A percentile compares a stretch with the other conserved stretches of the same genome.
Conservation (phyloP, 495 filamentous ascomycete species). For the Friedmanniomyces simplex region DNA sequence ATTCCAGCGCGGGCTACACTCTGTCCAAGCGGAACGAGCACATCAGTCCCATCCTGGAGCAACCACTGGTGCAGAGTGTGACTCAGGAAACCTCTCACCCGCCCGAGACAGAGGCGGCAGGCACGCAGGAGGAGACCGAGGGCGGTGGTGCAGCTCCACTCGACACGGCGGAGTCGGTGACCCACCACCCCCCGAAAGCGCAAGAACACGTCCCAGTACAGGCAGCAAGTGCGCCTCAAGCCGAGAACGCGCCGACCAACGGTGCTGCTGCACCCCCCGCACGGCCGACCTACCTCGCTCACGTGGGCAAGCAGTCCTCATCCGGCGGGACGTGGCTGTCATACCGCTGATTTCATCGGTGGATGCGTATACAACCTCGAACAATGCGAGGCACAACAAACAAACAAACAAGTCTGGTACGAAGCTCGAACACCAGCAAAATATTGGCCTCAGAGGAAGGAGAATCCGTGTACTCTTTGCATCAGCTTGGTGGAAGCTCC, state of each 20-base stretch:
- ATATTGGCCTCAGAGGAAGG: too few species aligned
- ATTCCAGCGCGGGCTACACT: background rate
- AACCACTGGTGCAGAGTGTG: background rate
- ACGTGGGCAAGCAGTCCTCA: background rate
- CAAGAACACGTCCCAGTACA: background rate
- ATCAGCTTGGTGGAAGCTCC: too few species aligned
- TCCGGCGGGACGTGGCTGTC: background rate
- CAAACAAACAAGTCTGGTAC: too few species aligned
- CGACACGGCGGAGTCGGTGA: background rate
- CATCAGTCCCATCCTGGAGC: background rate
- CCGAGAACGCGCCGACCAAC: background rate
- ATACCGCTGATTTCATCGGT: background rate
- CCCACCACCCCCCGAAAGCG: too few species aligned
- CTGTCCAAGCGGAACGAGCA: background rate
- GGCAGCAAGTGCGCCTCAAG: background rate
- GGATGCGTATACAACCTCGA: background rate
- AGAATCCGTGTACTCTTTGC: too few species aligned
- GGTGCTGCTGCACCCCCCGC: background rate
- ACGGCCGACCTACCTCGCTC: background rate
- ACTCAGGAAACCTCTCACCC: background rate
- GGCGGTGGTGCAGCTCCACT: background rate
- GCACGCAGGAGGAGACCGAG: background rate
- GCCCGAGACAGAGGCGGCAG: background rate
- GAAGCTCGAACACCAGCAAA: too few species aligned
- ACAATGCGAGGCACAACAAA: background rate